Percentiles rank a stretch among this genome's conserved stretches.
Evolutionary conservation across 371 early-diverging fungal genomes (phyloP).

Genomic region (Circinella umbellata): DNA sequence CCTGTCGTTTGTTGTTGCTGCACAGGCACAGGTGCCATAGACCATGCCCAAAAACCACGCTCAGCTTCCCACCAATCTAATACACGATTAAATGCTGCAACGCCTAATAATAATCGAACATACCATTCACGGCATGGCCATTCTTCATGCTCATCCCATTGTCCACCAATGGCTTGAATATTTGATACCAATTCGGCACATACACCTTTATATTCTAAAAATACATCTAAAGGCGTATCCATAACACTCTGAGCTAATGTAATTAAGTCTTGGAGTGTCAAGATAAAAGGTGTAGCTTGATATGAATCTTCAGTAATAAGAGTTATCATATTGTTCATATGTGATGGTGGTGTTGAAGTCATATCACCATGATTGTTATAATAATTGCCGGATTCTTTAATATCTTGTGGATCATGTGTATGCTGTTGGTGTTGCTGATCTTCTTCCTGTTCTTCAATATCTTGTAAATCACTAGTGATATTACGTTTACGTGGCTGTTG

Average conservation of each 20-base stretch:
- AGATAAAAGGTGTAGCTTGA: slow-evolving; percentile 63
- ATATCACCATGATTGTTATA: not conserved
- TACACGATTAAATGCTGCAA: slow-evolving; percentile 63
- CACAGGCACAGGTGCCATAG: not conserved
- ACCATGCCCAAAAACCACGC: slow-evolving; percentile 45
- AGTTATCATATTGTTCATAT: slow-evolving; percentile 49
- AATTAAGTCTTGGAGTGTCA: slow-evolving; percentile 63
- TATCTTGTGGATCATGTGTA: not conserved
- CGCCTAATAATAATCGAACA: slow-evolving; percentile 55
- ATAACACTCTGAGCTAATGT: slow-evolving; percentile 59
- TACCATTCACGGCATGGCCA: slow-evolving; percentile 68
- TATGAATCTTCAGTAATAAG: slow-evolving; percentile 63
- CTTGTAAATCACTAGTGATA: slow-evolving; percentile 15
- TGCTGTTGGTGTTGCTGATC: not conserved
- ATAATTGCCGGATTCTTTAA: not conserved
- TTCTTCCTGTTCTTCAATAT: slow-evolving; percentile 31
- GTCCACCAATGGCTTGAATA: slow-evolving; percentile 51
- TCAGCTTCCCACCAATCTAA: slow-evolving; percentile 71
- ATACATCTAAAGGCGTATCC: slow-evolving; percentile 57
- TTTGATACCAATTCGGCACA: slow-evolving; percentile 60
- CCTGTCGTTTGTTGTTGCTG: slow-evolving; percentile 1
- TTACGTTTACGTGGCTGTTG: slow-evolving; percentile 5
- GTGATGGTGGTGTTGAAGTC: slow-evolving; percentile 15
- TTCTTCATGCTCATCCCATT: slow-evolving; percentile 58
- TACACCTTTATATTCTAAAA: slow-evolving; percentile 55